Evolutionary conservation across 495 filamentous ascomycete genomes (phyloP), one percentile per base, ranked within the genome.

Genomic region (Chaetomium cochliodes): DNA sequence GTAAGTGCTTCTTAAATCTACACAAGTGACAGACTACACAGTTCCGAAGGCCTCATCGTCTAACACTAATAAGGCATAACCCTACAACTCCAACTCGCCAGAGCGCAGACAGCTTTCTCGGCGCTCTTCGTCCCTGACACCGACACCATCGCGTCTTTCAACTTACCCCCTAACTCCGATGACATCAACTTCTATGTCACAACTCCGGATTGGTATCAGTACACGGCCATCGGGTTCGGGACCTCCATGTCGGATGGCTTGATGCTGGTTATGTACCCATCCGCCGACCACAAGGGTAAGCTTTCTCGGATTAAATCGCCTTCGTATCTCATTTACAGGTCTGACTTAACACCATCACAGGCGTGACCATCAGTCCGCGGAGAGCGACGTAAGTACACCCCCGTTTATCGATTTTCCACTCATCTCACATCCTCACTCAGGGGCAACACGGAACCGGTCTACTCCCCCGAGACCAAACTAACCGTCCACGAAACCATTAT

Each of bases 361-460:
- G 55, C 37, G 65, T 73, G n/a, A 68, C 67, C 1, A 51, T 72
- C 54, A 72, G 66, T 33, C 67, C 68, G 3, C 66, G 70, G 12
- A 44, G 59, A 25, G 62, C 57, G 26, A 67, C 64, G 70, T 69
- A 65, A 64, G 65, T 4, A 26, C 47, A 23, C 18, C 18, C 58
- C 23, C 11, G 1, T 26, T 60, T 3, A 13, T 3, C n/a, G 8
- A 44, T 2, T 23, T 62, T 0, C 41, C 28, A 18, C 5, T 5
- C 18, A 0, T 23, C 41, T 47, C 25, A 55, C 60, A 60, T 50
- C 3, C 6, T 13, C 30, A 37, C 33, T 16, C 64, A 70, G 62
- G 11, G 80, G 77, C 26, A 69, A 85, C 62, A 72, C 75, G 16
- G 84, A 87, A 62, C 86, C 85, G 5, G 66, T 71, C 16, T 79